Percentiles rank a stretch among this genome's conserved stretches.
Conservation (phyloP, 2,329 filamentous ascomycete species). For the Berkeleyomyces rouxiae region DNA sequence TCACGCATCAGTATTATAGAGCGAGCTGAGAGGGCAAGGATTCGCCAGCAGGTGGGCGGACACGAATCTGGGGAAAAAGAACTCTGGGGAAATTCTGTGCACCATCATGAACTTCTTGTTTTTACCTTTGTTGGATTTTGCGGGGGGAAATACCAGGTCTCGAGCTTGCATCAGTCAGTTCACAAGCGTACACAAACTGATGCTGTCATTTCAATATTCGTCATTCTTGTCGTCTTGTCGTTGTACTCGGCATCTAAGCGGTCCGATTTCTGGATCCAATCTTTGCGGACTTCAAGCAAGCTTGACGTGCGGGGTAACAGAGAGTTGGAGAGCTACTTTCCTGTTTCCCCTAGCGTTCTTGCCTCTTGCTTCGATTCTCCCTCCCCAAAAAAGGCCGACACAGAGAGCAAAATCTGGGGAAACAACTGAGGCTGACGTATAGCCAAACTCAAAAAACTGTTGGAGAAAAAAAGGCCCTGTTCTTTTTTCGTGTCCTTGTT, state of each 20-base stretch:
- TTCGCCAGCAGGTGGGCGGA: not conserved
- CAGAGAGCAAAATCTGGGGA: not conserved
- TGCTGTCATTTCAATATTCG: not conserved
- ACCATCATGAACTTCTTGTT: not conserved
- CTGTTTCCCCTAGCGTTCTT: not conserved
- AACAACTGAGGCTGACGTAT: not conserved
- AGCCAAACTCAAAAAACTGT: not conserved
- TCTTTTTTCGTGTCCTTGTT: not conserved
- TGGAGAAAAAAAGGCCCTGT: constrained; percentile 1
- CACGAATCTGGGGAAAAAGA: not conserved
- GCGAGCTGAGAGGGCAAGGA: not conserved
- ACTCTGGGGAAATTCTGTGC: not conserved
- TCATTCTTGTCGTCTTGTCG: not conserved
- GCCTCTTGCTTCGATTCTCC: not conserved
- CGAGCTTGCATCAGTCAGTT: too few species aligned
- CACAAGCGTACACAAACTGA: too few species aligned
- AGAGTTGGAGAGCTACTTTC: not conserved
- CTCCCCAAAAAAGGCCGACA: not conserved
- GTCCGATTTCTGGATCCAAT: not conserved
- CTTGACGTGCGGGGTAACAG: not conserved
- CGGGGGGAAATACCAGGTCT: too few species aligned
- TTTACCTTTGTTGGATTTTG: not conserved
- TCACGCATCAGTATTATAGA: not conserved
- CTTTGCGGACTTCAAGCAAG: not conserved
- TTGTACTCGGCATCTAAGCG: not conserved